A percentile compares a stretch with the other conserved stretches of the same genome.
Evolutionary conservation across 75 land plant species (phyloP).

Genomic region (Cunninghamia lanceolata): DNA sequence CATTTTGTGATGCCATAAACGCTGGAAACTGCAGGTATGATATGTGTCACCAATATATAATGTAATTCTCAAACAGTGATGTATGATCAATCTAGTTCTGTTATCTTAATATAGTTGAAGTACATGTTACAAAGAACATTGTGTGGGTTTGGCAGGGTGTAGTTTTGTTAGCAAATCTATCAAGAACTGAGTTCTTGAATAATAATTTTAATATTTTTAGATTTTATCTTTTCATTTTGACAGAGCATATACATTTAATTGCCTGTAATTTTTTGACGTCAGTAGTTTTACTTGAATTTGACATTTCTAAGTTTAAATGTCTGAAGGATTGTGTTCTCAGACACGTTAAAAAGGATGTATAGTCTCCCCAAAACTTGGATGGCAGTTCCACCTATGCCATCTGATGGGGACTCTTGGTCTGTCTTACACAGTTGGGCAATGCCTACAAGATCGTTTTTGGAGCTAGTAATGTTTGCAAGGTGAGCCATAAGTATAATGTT

Average conservation of each 20-base stretch:
- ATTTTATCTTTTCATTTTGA: not conserved
- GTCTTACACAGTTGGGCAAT: conserved; percentile 90
- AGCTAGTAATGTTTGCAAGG: conserved; percentile 87
- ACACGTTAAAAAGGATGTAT: conserved; percentile 76
- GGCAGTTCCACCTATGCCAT: conserved; percentile 83
- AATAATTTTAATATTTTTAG: not conserved
- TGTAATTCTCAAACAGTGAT: not conserved
- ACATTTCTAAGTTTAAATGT: not conserved
- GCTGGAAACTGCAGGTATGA: conserved; percentile 97
- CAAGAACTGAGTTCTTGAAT: not conserved
- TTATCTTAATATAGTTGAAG: not conserved
- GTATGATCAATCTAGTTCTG: not conserved
- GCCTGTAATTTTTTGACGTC: not conserved
- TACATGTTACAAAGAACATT: not conserved
- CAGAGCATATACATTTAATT: not conserved
- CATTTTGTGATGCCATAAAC: conserved; percentile 84
- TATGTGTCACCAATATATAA: not conserved
- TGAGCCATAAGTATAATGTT: conserved; percentile 10
- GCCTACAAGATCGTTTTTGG: conserved; percentile 80
- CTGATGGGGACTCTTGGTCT: conserved; percentile 84
- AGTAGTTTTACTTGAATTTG: not conserved
- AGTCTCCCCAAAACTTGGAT: conserved; percentile 42
- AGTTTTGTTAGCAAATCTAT: not conserved
- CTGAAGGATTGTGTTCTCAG: conserved; percentile 68
- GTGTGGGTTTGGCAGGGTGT: not conserved